These are phyloP conservation scores for Nigrograna mackinnonii DNA, from an alignment of 2,329 filamentous ascomycete genomes.

Conservation along the genomic window DNA sequence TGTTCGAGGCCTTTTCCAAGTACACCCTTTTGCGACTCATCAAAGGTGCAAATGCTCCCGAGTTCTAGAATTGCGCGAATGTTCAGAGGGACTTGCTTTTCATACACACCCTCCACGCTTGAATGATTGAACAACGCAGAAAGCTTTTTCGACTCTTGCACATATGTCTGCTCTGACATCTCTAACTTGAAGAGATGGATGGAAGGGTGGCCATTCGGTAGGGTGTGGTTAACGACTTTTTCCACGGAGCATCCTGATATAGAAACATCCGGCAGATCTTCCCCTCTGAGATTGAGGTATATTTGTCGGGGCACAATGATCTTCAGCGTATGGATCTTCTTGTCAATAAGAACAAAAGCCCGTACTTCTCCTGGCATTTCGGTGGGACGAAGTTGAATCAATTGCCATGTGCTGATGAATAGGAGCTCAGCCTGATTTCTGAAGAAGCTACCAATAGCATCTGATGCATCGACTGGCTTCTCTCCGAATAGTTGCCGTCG, in stretches of 20 bases:
- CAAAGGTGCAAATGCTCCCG: constrained; percentile 90
- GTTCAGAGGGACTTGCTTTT: constrained; percentile 86
- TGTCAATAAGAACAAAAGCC: constrained; percentile 90
- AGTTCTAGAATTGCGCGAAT: constrained; percentile 86
- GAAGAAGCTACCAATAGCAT: constrained; percentile 73
- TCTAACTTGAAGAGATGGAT: constrained; percentile 93
- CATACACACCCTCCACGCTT: constrained; percentile 96
- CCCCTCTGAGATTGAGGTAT: constrained; percentile 87
- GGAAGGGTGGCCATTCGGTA: constrained; percentile 94
- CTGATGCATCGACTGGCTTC: constrained; percentile 63
- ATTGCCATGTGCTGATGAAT: constrained; percentile 93
- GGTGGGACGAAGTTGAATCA: constrained; percentile 83
- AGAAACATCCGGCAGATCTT: constrained; percentile 85
- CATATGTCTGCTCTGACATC: constrained; percentile 85
- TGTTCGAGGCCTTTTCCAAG: constrained; percentile 90
- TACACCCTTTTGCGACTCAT: constrained; percentile 86
- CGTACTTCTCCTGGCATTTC: constrained; percentile 84
- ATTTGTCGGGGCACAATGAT: constrained; percentile 87
- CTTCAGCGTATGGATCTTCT: constrained; percentile 85
- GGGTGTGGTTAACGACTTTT: constrained; percentile 87
- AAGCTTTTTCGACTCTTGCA: constrained; percentile 82
- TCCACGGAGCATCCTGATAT: constrained; percentile 86
- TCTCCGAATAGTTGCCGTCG: constrained; percentile 93
- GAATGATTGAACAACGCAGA: constrained; percentile 84
- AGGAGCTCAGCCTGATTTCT: constrained; percentile 88